Base-by-base conservation (phyloP, 768 basidiomycete genomes). In the Trametes elegans region DNA sequence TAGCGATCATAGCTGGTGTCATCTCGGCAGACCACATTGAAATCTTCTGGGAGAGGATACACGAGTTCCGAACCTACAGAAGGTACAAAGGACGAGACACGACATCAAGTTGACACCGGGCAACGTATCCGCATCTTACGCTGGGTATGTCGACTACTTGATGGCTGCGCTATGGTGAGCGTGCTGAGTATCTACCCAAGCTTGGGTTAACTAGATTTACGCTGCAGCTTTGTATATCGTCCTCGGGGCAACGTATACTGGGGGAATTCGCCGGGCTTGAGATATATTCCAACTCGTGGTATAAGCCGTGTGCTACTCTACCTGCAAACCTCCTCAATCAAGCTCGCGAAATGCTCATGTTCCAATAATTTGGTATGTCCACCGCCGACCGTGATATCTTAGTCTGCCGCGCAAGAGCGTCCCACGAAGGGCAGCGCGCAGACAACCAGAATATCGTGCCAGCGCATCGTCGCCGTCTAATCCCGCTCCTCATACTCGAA, bases 31-130 rank as follows among this genome's bases (percentile, higher is more conserved):
- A 63, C 40, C 49, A 55, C 14, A 51, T 63, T 7, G 45, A 58
- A 26, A 51, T 63, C 11, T 57, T 40, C 36, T 63, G 62, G 62
- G 45, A 35, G 16, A 46, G 42, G 10, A 16, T 54, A 9, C 52
- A 60, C 27, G 52, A 48, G 14, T 51, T 53, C 23, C 47, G 57
- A 13, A 55, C 43, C 1, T 63, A 60, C 38, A 35, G 42, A 16
- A 55, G 56, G 11, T 58, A 58, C 46, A 53, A 43, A 28, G 56
- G 56, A 14, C 58, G 61, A 34, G 38, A 42, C 5, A 16, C 47
- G 2, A 11, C 23, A 18, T 28, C 40, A 19, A 23, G 21, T 5
- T 38, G 19, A n/a, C 35, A 23, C 21, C 14, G n/a, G n/a, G n/a
- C n/a, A n/a, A n/a, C n/a, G n/a, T n/a, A n/a, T n/a, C n/a, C n/a